Percentiles rank a stretch among this genome's conserved stretches.
Evolutionary conservation across 2,329 filamentous ascomycete genomes (phyloP).

Genomic region (Trichoderma gracile): DNA sequence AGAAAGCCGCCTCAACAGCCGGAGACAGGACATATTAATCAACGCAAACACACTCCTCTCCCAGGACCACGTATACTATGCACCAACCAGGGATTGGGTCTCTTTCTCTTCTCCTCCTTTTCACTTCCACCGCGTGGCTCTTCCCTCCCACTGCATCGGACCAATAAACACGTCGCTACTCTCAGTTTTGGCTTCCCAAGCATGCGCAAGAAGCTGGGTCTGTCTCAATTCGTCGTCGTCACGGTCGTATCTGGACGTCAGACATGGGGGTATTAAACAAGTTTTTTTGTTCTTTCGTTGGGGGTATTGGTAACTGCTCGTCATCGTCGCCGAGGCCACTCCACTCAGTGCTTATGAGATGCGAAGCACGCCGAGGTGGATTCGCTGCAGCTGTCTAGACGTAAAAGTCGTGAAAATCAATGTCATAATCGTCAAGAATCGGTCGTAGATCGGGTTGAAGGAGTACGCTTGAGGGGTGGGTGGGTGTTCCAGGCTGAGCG

Average conservation of each 20-base stretch:
- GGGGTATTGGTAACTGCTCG: constrained; percentile 43
- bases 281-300: constrained; percentile 28
- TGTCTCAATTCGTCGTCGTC: constrained; percentile 36
- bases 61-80: neutral
- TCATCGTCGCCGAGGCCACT: constrained; percentile 42
- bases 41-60: constrained; percentile 2
- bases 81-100: neutral
- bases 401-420: constrained; percentile 48
- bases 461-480: constrained; percentile 37
- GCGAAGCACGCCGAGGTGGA: constrained; percentile 37
- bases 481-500: constrained; percentile 34
- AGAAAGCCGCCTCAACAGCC: constrained; percentile 9
- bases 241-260: constrained; percentile 39
- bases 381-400: constrained; percentile 48
- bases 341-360: constrained; percentile 36
- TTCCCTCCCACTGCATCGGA: neutral
- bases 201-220: constrained; percentile 24
- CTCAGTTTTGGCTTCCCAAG: constrained; percentile 10
- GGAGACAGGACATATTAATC: constrained; percentile 22
- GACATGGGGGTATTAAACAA: constrained; percentile 42
- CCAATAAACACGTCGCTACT: constrained; percentile 24
- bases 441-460: constrained; percentile 40
- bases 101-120: constrained; percentile 4
- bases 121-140: neutral
- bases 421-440: constrained; percentile 49